Conservation (phyloP, 2,329 filamentous ascomycete genomes). For the Ambrosiella cleistominuta region DNA sequence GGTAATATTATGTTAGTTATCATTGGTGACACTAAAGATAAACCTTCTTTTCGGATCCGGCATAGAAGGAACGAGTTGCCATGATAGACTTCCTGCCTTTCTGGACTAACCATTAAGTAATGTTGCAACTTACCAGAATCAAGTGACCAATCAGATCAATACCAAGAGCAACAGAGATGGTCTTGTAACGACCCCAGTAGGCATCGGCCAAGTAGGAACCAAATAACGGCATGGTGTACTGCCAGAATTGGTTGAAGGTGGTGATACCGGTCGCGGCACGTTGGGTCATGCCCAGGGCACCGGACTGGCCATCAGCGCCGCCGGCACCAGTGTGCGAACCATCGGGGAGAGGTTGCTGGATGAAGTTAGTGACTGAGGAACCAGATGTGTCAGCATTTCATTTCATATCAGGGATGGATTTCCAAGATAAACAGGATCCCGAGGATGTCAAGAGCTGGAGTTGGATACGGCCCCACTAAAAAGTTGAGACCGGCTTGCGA, state of each 20-base stretch:
- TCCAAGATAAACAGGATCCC: background rate
- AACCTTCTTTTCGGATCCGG: background rate
- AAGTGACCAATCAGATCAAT: constrained; percentile 47
- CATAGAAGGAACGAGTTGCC: background rate
- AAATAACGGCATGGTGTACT: constrained; percentile 40
- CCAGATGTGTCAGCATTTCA: too few relatives aligned
- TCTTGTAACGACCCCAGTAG: constrained; percentile 51
- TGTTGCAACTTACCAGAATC: constrained; percentile 28
- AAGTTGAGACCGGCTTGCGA: background rate
- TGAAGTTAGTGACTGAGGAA: constrained; percentile 39
- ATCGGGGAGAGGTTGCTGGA: constrained; percentile 37
- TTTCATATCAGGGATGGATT: background rate
- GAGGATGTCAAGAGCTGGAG: background rate
- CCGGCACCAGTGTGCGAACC: constrained; percentile 37
- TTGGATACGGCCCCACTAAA: constrained; percentile 2
- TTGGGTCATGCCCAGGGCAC: constrained; percentile 41
- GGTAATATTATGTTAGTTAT: background rate
- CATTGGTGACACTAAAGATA: background rate
- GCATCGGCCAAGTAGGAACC: constrained; percentile 34
- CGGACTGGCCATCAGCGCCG: constrained; percentile 23
- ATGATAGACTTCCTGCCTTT: background rate
- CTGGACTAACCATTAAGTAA: too few relatives aligned
- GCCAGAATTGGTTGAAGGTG: constrained; percentile 39
- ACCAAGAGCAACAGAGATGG: constrained; percentile 44
- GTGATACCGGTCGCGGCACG: constrained; percentile 29